Evolutionary conservation across 2,329 filamentous ascomycete genomes (phyloP).

Genomic region (Fusarium miscanthi): DNA sequence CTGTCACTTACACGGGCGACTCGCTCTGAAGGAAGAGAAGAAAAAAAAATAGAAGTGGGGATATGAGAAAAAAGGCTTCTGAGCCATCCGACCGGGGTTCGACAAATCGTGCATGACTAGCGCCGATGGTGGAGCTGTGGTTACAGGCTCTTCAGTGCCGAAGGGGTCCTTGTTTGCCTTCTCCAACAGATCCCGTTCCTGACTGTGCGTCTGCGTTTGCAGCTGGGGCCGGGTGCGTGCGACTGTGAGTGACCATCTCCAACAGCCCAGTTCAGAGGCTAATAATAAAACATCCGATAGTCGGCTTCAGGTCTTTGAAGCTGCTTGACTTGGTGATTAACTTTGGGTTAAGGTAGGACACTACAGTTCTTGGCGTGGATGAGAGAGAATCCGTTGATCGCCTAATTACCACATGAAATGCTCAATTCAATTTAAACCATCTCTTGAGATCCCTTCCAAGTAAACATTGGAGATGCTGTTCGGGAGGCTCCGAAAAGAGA

Average conservation of each 20-base stretch:
- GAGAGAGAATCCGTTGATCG: background rate
- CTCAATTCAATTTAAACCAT: background rate
- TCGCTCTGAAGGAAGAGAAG: background rate
- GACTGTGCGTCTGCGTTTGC: constrained; percentile 4
- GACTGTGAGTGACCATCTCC: constrained; percentile 24
- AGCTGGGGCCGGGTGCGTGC: background rate
- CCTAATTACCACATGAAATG: background rate
- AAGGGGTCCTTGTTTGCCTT: constrained; percentile 33
- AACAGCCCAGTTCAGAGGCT: background rate
- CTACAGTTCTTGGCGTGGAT: constrained; percentile 22
- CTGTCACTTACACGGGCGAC: constrained; percentile 31
- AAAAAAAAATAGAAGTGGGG: constrained; percentile 25
- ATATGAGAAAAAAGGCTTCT: constrained; percentile 9
- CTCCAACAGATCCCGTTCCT: constrained; percentile 35
- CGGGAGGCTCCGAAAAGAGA: constrained; percentile 5
- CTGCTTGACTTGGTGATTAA: constrained; percentile 15
- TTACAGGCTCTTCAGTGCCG: constrained; percentile 37
- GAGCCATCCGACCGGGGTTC: constrained; percentile 40
- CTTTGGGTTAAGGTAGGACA: constrained; percentile 29
- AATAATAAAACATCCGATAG: constrained; percentile 35
- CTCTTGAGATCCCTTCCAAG: background rate
- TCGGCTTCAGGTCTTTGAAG: constrained; percentile 2
- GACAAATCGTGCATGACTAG: constrained; percentile 48
- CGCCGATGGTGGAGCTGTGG: constrained; percentile 28
- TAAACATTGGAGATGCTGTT: background rate